Base-by-base conservation (phyloP, 179 eudicot genomes). In the Carnegiea gigantea region DNA sequence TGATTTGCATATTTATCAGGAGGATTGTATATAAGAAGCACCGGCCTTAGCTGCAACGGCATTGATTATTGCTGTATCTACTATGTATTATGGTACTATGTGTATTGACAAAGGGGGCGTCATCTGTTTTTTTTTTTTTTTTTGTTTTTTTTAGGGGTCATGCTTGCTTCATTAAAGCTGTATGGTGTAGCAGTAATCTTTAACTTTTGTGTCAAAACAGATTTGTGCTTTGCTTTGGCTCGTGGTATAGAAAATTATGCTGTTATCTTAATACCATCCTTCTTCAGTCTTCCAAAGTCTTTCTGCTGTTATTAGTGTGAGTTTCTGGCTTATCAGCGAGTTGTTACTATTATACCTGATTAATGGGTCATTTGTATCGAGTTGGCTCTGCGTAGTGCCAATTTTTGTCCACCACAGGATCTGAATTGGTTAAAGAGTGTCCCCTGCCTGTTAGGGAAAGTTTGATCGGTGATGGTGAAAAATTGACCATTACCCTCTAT, bases 61-160 rank as follows among this genome's bases (percentile, higher is more conserved):
- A 70, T 30, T 70, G 13, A 70, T 70, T 70, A 46, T 36, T 70
- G 73, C 17, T 70, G 73, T 70, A 70, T 70, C 46, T 70, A 33
- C 23, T 68, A 23, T 24, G 14, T 68, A 3, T 70, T 23, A 70
- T 36, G 73, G n/a, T 28, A 70, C 18, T 36, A 70, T 18, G 14
- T 26, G 46, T 70, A 70, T 70, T 70, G 73, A 70, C 17, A 30
- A 30, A 30, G 7, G 18, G 21, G 72, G 72, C 6, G 72, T 70
- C 12, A 12, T n/a, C 68, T 62, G 20, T 4, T 30, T 43, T 30
- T 11, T 3, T 1, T 13, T 49, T 9, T 49, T 13, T 12, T 28
- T 70, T 2, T 36, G 0, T 70, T 70, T 2, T 36, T 0, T 70
- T 17, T 12, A 38, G 40, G 72, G 17, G 2, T 70, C 46, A 9